Evolutionary conservation across 2,329 filamentous ascomycete genomes (phyloP).

Genomic region (Zarea fungicola): DNA sequence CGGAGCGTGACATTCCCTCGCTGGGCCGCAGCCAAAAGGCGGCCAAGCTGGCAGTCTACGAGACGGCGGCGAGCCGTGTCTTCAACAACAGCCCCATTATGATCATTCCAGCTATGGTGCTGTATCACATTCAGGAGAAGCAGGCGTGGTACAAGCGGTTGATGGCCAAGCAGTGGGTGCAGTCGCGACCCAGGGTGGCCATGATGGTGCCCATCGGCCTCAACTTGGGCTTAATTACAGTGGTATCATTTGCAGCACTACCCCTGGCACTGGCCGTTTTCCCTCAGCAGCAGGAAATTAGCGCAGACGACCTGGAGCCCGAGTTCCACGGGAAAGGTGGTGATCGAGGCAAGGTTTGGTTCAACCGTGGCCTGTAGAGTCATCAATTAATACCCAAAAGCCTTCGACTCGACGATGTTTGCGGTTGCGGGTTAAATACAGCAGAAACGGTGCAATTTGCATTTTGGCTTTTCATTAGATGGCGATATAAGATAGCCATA

Average conservation of each 20-base stretch:
- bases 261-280: conserved; percentile 88
- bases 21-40: conserved; percentile 86
- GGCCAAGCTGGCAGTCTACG: conserved; percentile 81
- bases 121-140: conserved; percentile 70
- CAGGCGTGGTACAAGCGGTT: conserved; percentile 34
- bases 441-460: too few species aligned
- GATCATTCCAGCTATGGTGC: conserved; percentile 83
- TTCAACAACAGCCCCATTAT: conserved; percentile 96
- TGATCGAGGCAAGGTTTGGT: conserved; percentile 78
- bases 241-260: conserved; percentile 81
- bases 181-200: conserved; percentile 63
- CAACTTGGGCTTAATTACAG: conserved; percentile 82
- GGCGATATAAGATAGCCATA: too few species aligned
- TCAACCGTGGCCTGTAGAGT: conserved; percentile 94
- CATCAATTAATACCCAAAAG: too few species aligned
- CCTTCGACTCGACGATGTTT: too few species aligned
- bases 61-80: conserved; percentile 87
- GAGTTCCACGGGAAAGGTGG: conserved; percentile 83
- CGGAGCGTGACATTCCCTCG: conserved; percentile 60
- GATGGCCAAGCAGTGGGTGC: conserved; percentile 69
- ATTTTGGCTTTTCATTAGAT: too few species aligned
- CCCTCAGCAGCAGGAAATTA: conserved; percentile 81
- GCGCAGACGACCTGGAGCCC: conserved; percentile 69
- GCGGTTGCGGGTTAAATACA: too few species aligned
- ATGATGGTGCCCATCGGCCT: conserved; percentile 59